Evolutionary conservation across 306 rosid genomes (phyloP), one percentile per base, ranked within the genome.

Genomic region (Pterocarpus macrocarpus): DNA sequence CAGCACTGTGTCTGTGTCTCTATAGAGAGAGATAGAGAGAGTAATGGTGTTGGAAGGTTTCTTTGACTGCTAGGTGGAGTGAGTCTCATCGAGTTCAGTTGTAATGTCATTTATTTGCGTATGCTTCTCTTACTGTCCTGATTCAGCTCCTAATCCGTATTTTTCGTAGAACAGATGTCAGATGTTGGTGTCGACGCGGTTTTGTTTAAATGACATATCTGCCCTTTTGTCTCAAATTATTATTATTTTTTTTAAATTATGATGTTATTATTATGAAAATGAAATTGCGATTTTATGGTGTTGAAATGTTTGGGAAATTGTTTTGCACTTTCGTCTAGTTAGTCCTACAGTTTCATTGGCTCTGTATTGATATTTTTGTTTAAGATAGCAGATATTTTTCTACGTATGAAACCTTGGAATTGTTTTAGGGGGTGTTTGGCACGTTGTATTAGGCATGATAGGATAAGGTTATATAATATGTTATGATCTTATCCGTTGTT

Each of bases 161-260:
- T 64, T n/a, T 15, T 13, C 5, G 47, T 14, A 9, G 9, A 33
- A 62, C 22, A 7, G 15, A 50, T 1, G 57, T 2, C 2, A 12
- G 22, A 38, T n/a, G 33, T 3, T 13, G 85, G 44, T n/a, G 69
- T 82, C 63, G 64, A 91, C 96, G 92, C 95, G 90, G 78, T 68
- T 75, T 78, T 35, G 0, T 0, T 0, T 0, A 52, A 82, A 80
- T 85, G 38, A 77, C 89, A 0, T 5, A 0, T 59, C 0, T 88
- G 7, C 55, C 88, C 81, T 56, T 62, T 5, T 1, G 7, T 74
- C 39, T 55, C 43, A 28, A 9, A 15, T 38, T 9, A 2, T 22
- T 12, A 2, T 2, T 5, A 43, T 43, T 5, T 4, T 4, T 43
- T 1, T 10, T 2, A 43, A 43, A 1, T 43, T 4, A 4, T 43